Conservation (phyloP, 2,329 filamentous ascomycete genomes). For the Xylaria sp. region DNA sequence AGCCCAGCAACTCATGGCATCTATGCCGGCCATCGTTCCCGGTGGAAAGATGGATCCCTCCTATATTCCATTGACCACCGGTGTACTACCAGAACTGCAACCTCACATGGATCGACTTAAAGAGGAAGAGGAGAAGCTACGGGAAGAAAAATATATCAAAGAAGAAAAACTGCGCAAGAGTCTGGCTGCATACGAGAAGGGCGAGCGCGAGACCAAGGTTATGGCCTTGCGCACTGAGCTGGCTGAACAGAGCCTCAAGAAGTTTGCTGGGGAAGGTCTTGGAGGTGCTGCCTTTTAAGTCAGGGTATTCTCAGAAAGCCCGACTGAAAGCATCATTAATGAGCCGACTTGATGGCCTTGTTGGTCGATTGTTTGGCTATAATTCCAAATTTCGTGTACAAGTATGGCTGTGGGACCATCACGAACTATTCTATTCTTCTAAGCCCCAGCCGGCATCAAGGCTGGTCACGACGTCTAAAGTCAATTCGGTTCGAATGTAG, state of each 20-base stretch:
- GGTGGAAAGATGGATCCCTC: conserved; percentile 66
- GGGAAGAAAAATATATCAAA: conserved; percentile 63
- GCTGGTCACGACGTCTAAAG: background rate
- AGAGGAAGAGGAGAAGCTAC: conserved; percentile 68
- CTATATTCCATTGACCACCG: conserved; percentile 57
- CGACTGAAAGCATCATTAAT: background rate
- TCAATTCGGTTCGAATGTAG: too few species aligned
- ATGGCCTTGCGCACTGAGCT: conserved; percentile 67
- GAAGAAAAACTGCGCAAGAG: conserved; percentile 66
- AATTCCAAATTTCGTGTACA: background rate
- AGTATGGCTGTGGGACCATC: background rate
- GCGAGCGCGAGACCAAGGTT: conserved; percentile 64
- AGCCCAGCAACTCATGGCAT: conserved; percentile 63
- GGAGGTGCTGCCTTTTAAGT: conserved; percentile 65
- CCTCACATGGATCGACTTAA: conserved; percentile 64
- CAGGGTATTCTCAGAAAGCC: background rate
- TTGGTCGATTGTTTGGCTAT: background rate
- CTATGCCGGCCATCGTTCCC: conserved; percentile 63
- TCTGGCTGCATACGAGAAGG: conserved; percentile 64
- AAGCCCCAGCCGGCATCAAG: background rate
- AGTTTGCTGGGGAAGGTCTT: conserved; percentile 65
- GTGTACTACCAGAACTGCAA: conserved; percentile 65
- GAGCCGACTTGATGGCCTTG: background rate
- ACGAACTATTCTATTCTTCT: background rate
- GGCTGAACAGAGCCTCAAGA: conserved; percentile 67